Evolutionary conservation across 2,329 filamentous ascomycete species (phyloP), one percentile per base, ranked within the genome.

Genomic region (Fusarium nygamai): DNA sequence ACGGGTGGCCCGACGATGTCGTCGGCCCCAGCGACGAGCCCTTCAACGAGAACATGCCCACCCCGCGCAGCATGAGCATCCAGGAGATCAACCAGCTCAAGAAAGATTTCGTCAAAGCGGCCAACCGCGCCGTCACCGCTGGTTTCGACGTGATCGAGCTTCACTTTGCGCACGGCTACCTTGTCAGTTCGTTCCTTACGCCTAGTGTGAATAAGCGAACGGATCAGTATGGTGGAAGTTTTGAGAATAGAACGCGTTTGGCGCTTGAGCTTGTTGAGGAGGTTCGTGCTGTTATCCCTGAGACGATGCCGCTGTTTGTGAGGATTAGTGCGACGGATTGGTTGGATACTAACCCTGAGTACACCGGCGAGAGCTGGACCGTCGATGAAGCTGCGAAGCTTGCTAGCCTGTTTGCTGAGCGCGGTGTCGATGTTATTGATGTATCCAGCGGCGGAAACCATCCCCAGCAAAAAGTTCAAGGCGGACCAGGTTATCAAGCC

Each of bases 81-180:
- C 82, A 85, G 2, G 90, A 95, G 60, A 95, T 96, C 66, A 84
- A 88, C 59, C 81, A 86, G 12, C 83, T 93, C 63, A 92, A 94
- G 80, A 80, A 81, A 12, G 88, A 88, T 6, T 95, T 89, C 81
- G 87, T 85, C 2, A 85, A 85, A 0, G 87, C 86, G 0, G 85
- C 86, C 0, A 84, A 85, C 70, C 84, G 90, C 16, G 87, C 93
- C 2, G 79, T 94, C 1, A 83, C 86, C 58, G 91, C 90, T 1
- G 93, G 93, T 0, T 89, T 93, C 72, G 92, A 93, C 76, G 89
- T 89, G 8, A 86, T 93, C 22, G 92, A 91, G 81, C 90, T 97
- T 58, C 94, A 96, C 83, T 89, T 88, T 75, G 94, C 93, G 0
- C 94, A 96, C 78, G 93, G 94, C 2, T 96, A 95, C 79, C 87